Percentiles rank a stretch among this genome's conserved stretches.
phyloP scores from a whole-genome alignment of 805 yeast species.

The Blastobotrys chiropterorum region DNA sequence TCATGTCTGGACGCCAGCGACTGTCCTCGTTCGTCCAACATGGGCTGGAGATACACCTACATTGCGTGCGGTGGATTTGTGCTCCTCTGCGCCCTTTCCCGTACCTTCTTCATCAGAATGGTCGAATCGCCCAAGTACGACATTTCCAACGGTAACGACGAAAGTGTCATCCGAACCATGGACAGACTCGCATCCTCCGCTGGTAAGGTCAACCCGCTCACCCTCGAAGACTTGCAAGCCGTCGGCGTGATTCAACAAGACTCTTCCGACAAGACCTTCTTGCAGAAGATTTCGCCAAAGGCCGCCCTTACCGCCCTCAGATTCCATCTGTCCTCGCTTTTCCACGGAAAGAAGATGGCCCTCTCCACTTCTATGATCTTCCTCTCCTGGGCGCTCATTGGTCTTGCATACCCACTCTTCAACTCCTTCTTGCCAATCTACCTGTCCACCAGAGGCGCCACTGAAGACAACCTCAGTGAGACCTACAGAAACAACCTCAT shows the following conservation, averaged over 20 bases:
- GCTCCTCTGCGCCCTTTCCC: constrained; percentile 40
- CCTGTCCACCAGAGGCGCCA: constrained; percentile 45
- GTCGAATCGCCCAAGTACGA: constrained; percentile 54
- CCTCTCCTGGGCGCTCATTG: constrained; percentile 52
- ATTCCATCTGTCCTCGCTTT: constrained; percentile 41
- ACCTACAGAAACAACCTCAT: constrained; percentile 32
- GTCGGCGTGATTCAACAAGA: constrained; percentile 36
- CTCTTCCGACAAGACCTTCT: constrained; percentile 16
- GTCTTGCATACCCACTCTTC: constrained; percentile 53
- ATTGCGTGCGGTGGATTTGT: constrained; percentile 51
- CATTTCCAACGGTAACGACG: constrained; percentile 47
- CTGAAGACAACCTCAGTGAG: constrained; percentile 19
- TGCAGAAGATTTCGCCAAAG: constrained; percentile 12
- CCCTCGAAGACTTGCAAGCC: constrained; percentile 42
- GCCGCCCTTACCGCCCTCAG: constrained; percentile 24
- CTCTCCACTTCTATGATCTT: constrained; percentile 40
- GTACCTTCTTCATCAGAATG: constrained; percentile 40
- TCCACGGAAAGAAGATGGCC: constrained; percentile 40
- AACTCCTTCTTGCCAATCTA: constrained; percentile 50
- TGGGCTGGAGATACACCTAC: constrained; percentile 60
- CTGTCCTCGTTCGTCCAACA: constrained; percentile 43
- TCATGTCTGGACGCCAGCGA: constrained; percentile 39
- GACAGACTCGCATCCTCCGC: constrained; percentile 45
- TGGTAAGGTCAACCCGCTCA: constrained; percentile 36
- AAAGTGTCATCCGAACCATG: constrained; percentile 40